Evolutionary conservation across 2,329 filamentous ascomycete species (phyloP).

Genomic region (Shiraia sp.): DNA sequence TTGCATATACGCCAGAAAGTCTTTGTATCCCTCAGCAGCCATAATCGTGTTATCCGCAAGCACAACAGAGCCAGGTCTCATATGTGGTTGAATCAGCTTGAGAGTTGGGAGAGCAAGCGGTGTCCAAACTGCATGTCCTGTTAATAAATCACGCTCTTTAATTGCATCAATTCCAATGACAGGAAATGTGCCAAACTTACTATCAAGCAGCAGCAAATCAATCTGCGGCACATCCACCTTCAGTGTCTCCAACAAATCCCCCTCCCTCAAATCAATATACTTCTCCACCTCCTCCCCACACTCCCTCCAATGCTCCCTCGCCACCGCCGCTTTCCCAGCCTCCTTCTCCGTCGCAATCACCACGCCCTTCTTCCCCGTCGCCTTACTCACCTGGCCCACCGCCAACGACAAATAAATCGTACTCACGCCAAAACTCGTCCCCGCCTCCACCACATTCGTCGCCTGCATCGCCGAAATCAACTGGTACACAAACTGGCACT

Average conservation of each 20-base stretch:
- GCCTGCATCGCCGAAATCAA: constrained; percentile 56
- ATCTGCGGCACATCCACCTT: constrained; percentile 54
- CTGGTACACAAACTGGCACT: constrained; percentile 61
- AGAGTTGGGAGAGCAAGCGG: constrained; percentile 58
- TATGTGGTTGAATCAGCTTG: constrained; percentile 49
- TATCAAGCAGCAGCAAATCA: constrained; percentile 64
- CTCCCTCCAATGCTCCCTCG: constrained; percentile 57
- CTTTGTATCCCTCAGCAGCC: constrained; percentile 48
- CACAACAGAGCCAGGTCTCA: constrained; percentile 55
- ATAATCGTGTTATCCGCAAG: constrained; percentile 55
- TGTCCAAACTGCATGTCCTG: constrained; percentile 56
- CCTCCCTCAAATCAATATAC: constrained; percentile 61
- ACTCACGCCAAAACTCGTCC: constrained; percentile 64
- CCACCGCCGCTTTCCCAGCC: constrained; percentile 55
- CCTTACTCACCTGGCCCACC: constrained; percentile 52
- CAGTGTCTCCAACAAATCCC: constrained; percentile 62
- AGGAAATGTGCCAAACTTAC: constrained; percentile 50
- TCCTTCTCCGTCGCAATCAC: constrained; percentile 68
- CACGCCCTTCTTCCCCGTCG: constrained; percentile 38
- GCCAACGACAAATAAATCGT: constrained; percentile 66
- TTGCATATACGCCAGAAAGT: constrained; percentile 54
- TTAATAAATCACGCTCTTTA: too few species aligned
- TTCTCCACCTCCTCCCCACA: constrained; percentile 53
- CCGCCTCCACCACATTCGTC: constrained; percentile 60
- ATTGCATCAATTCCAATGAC: not conserved